Evolutionary conservation across 257 asterid genomes (phyloP).

Genomic region (Linaria vulgaris): DNA sequence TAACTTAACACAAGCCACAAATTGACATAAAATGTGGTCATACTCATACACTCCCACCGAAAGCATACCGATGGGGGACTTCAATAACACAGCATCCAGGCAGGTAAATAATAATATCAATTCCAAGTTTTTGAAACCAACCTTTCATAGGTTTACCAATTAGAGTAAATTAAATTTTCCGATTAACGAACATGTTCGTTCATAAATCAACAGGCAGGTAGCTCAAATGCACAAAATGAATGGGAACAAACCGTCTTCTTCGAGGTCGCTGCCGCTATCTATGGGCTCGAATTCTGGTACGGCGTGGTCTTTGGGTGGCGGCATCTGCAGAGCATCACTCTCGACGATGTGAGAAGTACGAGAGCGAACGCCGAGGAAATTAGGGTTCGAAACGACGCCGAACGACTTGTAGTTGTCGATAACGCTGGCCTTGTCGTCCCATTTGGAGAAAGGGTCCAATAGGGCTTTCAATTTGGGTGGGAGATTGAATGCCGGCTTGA

Average conservation of each 20-base stretch:
- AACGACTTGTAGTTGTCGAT: conserved; percentile 85
- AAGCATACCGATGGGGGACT: too few species aligned
- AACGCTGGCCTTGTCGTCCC: conserved; percentile 89
- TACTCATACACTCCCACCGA: too few species aligned
- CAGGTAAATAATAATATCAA: too few species aligned
- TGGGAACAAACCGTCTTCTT: conserved; percentile 94
- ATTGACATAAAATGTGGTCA: too few species aligned
- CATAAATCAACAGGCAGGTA: too few species aligned
- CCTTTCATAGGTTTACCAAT: too few species aligned
- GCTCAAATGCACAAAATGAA: neutral
- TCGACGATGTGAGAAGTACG: conserved; percentile 76
- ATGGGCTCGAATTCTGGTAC: conserved; percentile 53
- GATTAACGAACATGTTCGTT: too few species aligned
- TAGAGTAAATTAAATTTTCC: too few species aligned
- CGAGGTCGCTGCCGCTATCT: conserved; percentile 89
- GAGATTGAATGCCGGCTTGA: conserved; percentile 89
- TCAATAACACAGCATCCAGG: too few species aligned
- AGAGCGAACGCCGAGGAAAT: conserved; percentile 79
- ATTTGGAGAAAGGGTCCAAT: conserved; percentile 55
- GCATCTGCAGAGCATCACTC: conserved; percentile 68
- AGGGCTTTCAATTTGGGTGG: conserved; percentile 78
- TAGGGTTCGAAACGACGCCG: conserved; percentile 93
- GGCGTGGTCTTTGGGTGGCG: conserved; percentile 39
- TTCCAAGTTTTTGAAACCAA: too few species aligned
- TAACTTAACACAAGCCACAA: too few species aligned